Conservation (phyloP, 345 rosid species). For the Salix brachista region DNA sequence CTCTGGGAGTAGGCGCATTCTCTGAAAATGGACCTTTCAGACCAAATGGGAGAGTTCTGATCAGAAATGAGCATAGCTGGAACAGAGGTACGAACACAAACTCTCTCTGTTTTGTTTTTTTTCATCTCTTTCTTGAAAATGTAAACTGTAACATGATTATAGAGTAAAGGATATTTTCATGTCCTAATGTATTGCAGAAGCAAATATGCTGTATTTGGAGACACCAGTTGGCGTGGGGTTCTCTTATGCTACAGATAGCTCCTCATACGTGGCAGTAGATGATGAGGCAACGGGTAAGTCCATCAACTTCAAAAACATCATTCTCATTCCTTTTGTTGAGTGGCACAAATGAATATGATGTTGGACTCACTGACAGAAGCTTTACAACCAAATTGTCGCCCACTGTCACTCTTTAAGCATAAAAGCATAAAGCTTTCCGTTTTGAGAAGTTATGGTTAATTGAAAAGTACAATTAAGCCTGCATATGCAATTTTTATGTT, state of each 20-base stretch:
- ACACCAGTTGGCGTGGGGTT: conserved; percentile 94
- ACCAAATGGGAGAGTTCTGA: conserved; percentile 65
- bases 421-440: conserved; percentile 6
- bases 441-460: neutral
- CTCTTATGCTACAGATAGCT: conserved; percentile 70
- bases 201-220: conserved; percentile 90
- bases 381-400: neutral
- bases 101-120: neutral
- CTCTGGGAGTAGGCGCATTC: conserved; percentile 94
- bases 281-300: conserved; percentile 35
- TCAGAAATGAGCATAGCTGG: conserved; percentile 86
- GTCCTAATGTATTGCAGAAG: conserved; percentile 49
- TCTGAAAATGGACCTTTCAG: conserved; percentile 97
- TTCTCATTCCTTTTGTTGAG: conserved; percentile 12
- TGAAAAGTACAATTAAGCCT: conserved; percentile 1
- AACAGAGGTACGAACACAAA: conserved; percentile 53
- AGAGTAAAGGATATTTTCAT: neutral
- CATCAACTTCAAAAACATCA: neutral
- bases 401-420: neutral
- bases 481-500: neutral
- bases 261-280: conserved; percentile 58
- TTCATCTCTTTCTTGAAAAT: neutral
- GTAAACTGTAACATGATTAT: neutral
- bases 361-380: neutral
- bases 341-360: neutral